These are phyloP conservation scores for Nicotiana benthamiana DNA, from an alignment of 257 asterid genomes.

Conservation along the genomic window DNA sequence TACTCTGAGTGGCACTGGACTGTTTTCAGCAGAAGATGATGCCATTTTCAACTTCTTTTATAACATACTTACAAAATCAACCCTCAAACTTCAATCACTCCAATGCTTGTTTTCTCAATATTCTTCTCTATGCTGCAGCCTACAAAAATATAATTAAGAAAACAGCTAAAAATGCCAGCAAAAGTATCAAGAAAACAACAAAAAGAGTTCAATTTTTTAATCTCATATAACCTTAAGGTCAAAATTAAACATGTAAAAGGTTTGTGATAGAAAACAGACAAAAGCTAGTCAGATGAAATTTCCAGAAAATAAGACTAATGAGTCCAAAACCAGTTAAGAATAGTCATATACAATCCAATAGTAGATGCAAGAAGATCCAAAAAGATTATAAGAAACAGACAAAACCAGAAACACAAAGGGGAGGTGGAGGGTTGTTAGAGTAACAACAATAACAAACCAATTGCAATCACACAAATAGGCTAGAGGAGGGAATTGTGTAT, in stretches of 20 bases:
- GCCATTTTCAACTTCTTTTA: constrained; percentile 15
- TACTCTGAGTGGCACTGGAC: constrained; percentile 22
- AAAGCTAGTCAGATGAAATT: neutral
- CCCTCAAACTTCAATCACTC: constrained; percentile 27
- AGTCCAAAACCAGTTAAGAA: neutral
- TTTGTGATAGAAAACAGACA: neutral
- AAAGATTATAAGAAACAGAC: neutral
- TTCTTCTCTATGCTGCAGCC: constrained; percentile 10
- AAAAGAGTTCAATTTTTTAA: neutral
- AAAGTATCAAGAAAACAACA: neutral
- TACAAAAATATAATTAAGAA: neutral
- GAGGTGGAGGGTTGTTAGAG: no score
- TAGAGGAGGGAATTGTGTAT: no score
- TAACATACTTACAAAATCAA: constrained; percentile 15
- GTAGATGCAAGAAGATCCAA: neutral
- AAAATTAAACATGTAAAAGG: neutral
- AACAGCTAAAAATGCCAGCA: neutral
- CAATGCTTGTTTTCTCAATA: constrained; percentile 20
- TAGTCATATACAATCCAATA: neutral
- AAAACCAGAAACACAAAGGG: neutral
- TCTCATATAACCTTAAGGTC: neutral
- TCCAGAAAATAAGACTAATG: neutral
- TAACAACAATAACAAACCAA: no score
- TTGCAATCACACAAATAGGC: no score
- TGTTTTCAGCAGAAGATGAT: constrained; percentile 25